Base-by-base conservation (phyloP, 1,284 basidiomycete species). In the Ustilago hordei region DNA sequence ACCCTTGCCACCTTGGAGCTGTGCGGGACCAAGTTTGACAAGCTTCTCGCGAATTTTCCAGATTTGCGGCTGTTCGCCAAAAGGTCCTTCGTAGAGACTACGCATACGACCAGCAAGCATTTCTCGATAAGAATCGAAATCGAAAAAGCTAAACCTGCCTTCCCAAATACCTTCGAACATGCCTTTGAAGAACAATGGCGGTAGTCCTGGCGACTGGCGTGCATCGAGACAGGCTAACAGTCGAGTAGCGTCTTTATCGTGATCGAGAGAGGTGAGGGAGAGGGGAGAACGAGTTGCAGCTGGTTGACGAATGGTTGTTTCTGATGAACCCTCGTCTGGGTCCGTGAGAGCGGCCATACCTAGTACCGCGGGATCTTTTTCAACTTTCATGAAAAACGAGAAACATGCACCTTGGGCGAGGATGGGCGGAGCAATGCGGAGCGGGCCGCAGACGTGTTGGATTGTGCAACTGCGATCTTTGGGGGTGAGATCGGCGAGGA, bases 31-130 rank as follows among this genome's bases (percentile, higher is more conserved):
- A 3, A 83, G 64, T 60, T 69, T 75, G 3, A 89, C 88, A 45
- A 87, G 85, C 36, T 86, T 87, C 74, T 90, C 89, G 43, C 82
- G 84, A 41, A 90, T 76, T 58, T 88, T 87, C 89, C 89, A 90
- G 15, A 90, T 88, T 76, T 90, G 89, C 13, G 88, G 88, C 72
- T 90, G 89, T 74, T 89, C 88, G 4, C 88, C 89, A 70, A 88
- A 89, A 12, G 87, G 86, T 0, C 89, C 89, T 54, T 88, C 87
- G 74, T 89, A 89, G 32, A 89, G 79, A 23, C 87, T 86, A 17
- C 85, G 66, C 84, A 88, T 86, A 55, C 88, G 81, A 0, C 89
- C 89, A 2, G 84, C 86, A 2, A 89, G 80, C 81, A 89, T 87
- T 57, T 88, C 86, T 35, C 88, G 86, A 62, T 89, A 90, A 31